Conservation (phyloP, 352 stramenopile genomes). For the Globisporangium yorkense region DNA sequence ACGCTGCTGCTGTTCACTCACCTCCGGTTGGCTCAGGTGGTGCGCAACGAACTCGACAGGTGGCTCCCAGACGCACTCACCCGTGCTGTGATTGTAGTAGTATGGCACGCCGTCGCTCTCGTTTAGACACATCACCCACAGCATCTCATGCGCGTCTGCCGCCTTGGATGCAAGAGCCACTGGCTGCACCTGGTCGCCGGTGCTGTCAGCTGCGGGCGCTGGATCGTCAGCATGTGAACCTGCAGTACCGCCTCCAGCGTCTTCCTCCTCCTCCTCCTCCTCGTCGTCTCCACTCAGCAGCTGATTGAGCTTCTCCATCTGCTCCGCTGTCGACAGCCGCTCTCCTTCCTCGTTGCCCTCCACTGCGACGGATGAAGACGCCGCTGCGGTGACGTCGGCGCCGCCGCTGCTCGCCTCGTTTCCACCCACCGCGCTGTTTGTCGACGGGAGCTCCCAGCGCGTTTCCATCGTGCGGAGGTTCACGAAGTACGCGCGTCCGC, state of each 20-base stretch:
- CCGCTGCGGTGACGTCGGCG: not conserved
- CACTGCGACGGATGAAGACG: no score
- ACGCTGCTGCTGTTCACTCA: constrained; percentile 6
- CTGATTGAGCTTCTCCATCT: constrained; percentile 55
- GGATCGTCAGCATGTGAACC: not conserved
- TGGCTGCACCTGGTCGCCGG: not conserved
- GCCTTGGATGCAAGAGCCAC: not conserved
- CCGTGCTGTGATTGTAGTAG: constrained; percentile 61
- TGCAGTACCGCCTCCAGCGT: not conserved
- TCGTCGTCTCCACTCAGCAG: constrained; percentile 40
- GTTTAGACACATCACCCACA: constrained; percentile 71
- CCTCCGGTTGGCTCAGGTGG: constrained; percentile 16
- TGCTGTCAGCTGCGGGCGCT: not conserved
- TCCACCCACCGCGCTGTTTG: not conserved
- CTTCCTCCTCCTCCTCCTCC: constrained; percentile 15
- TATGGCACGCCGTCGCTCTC: constrained; percentile 58
- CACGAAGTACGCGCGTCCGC: constrained; percentile 39
- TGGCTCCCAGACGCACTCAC: constrained; percentile 61
- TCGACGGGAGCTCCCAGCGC: constrained; percentile 31
- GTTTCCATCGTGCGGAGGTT: constrained; percentile 53
- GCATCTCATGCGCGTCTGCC: constrained; percentile 3
- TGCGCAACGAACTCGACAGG: constrained; percentile 45
- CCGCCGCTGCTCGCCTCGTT: not conserved
- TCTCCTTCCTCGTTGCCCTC: not conserved
- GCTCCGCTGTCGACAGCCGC: constrained; percentile 48